Evolutionary conservation across 208 protist species (phyloP).

Genomic region (Trypanosoma avium): DNA sequence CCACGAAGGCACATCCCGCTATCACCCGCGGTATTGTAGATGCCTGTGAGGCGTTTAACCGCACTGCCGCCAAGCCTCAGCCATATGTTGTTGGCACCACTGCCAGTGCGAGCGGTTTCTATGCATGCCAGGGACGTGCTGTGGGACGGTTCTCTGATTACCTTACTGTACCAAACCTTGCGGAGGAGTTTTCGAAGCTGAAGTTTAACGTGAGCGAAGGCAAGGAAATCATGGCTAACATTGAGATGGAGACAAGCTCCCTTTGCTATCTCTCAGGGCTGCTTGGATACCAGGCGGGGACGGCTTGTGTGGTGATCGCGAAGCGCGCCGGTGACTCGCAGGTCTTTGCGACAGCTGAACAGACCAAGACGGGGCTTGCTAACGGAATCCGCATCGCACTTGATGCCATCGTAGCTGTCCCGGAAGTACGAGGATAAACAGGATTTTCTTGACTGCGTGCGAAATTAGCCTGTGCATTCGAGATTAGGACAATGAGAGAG

Average conservation of each 20-base stretch:
- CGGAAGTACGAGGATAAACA: too few species aligned
- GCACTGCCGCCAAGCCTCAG: slow-evolving; percentile 27
- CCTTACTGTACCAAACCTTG: slow-evolving; percentile 47
- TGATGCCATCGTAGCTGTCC: slow-evolving; percentile 40
- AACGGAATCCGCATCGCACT: slow-evolving; percentile 56
- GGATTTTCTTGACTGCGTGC: too few species aligned
- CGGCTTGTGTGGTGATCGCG: slow-evolving; percentile 64
- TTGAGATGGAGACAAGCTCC: slow-evolving; percentile 80
- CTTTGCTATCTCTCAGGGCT: slow-evolving; percentile 65
- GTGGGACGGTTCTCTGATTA: slow-evolving; percentile 60
- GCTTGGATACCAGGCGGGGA: slow-evolving; percentile 66
- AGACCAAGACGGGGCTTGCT: slow-evolving; percentile 29
- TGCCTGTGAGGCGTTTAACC: slow-evolving; percentile 43
- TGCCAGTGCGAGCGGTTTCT: slow-evolving; percentile 69
- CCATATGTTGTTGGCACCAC: slow-evolving; percentile 60
- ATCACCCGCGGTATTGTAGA: slow-evolving; percentile 49
- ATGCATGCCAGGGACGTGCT: slow-evolving; percentile 71
- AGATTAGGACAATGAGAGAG: slow-evolving; percentile 1
- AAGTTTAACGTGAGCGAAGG: slow-evolving; percentile 45
- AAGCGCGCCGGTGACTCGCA: slow-evolving; percentile 33
- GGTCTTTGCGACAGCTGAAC: slow-evolving; percentile 47
- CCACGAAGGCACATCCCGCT: slow-evolving; percentile 48
- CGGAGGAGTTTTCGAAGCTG: slow-evolving; percentile 49
- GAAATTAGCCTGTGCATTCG: background rate
- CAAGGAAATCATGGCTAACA: slow-evolving; percentile 52